A percentile compares a stretch with the other conserved stretches of the same genome.
These are phyloP conservation scores for Filobasidium floriforme DNA, from an alignment of 768 basidiomycete genomes.

Conservation along the genomic window DNA sequence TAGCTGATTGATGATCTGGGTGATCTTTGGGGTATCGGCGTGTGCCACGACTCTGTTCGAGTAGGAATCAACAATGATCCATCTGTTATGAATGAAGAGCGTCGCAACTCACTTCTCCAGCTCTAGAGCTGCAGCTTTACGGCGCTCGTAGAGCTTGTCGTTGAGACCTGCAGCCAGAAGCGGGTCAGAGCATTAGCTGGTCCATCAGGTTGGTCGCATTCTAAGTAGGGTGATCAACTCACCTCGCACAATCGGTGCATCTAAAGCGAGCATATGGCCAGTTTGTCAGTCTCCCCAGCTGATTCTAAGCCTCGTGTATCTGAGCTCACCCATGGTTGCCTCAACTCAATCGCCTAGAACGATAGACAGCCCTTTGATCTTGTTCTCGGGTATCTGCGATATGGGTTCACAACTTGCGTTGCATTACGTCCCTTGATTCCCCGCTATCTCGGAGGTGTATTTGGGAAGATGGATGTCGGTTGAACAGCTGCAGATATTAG, in stretches of 20 bases:
- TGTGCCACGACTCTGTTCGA: constrained; percentile 55
- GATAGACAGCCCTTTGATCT: no score
- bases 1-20: constrained; percentile 83
- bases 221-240: not conserved
- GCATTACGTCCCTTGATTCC: no score
- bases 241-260: constrained; percentile 5
- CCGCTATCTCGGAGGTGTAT: no score
- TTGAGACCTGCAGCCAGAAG: constrained; percentile 34
- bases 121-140: constrained; percentile 89
- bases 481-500: no score
- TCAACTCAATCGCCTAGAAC: no score
- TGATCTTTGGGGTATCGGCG: constrained; percentile 71
- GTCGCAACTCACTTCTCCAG: constrained; percentile 71
- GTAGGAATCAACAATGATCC: constrained; percentile 9
- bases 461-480: no score
- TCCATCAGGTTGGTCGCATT: not conserved
- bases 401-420: no score
- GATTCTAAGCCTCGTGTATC: no score
- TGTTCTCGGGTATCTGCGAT: no score
- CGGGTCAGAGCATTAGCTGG: not conserved
- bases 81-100: not conserved
- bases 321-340: no score
- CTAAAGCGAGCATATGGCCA: not conserved
- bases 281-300: not conserved
- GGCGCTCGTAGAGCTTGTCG: constrained; percentile 64